Conservation (phyloP, 169 alveolate species). For the Amoebophrya sp. region DNA sequence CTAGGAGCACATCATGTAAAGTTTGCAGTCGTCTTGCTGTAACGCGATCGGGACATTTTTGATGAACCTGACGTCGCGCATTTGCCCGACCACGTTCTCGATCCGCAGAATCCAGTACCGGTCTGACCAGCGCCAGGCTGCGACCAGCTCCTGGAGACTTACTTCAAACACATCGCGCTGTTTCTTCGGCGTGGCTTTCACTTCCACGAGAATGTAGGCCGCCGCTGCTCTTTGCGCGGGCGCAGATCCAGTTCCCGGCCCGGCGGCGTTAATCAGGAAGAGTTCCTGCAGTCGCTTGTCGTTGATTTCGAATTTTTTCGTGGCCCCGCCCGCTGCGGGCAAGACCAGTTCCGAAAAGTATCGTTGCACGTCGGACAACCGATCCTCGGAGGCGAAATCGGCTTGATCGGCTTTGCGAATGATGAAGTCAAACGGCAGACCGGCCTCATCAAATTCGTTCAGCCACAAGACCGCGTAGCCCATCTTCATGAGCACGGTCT, state of each 20-base stretch:
- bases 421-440: neutral
- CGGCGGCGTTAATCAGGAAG: neutral
- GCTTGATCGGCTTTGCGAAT: neutral
- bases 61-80: neutral
- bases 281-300: neutral
- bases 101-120: neutral
- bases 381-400: neutral
- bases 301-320: neutral
- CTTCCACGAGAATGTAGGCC: neutral
- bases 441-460: neutral
- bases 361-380: neutral
- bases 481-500: neutral
- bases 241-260: too few relatives aligned
- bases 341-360: neutral
- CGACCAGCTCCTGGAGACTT: neutral
- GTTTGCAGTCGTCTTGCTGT: neutral
- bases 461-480: constrained; percentile 9
- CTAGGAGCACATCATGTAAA: neutral
- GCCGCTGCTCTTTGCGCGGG: neutral
- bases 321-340: neutral
- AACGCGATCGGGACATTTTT: neutral
- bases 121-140: neutral
- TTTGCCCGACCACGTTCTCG: neutral
- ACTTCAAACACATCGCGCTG: neutral
- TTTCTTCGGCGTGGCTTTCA: neutral